phyloP scores from a whole-genome alignment of 2,329 filamentous ascomycete species.

The Clonostachys chloroleuca region DNA sequence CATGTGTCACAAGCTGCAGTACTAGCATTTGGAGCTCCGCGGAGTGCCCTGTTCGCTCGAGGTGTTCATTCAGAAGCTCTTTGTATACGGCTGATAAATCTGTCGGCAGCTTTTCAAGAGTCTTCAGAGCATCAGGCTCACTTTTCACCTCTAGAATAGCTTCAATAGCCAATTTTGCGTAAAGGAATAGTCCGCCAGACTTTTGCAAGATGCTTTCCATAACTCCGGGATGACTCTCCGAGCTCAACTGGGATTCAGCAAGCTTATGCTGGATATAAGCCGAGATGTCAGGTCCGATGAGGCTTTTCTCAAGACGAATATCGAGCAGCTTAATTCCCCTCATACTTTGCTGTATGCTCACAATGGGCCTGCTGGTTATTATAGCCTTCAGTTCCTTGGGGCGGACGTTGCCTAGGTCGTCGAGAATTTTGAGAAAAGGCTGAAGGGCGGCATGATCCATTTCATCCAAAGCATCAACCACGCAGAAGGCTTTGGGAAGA shows the following conservation, averaged over 20 bases:
- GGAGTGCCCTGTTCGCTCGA: constrained; percentile 17
- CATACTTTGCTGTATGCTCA: constrained; percentile 19
- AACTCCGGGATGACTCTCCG: constrained; percentile 4
- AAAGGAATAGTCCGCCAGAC: constrained; percentile 38
- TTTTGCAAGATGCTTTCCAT: constrained; percentile 21
- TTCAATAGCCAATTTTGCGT: constrained; percentile 36
- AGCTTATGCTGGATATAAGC: constrained; percentile 22
- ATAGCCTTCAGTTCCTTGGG: constrained; percentile 30
- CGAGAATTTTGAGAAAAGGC: constrained; percentile 23
- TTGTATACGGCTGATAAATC: constrained; percentile 5
- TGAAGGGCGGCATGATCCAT: constrained; percentile 30
- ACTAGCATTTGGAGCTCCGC: constrained; percentile 26
- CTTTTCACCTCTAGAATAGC: background rate
- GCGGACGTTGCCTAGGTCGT: constrained; percentile 18
- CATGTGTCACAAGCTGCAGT: constrained; percentile 33
- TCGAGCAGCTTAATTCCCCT: constrained; percentile 14
- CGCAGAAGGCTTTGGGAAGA: constrained; percentile 22
- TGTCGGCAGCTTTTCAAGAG: constrained; percentile 1
- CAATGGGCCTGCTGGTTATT: constrained; percentile 34
- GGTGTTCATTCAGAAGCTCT: constrained; percentile 4
- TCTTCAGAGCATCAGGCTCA: no score
- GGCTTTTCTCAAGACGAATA: constrained; percentile 26
- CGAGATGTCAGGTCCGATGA: constrained; percentile 32
- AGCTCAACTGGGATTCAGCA: constrained; percentile 3
- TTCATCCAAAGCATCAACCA: constrained; percentile 41